Percentiles rank a stretch among this genome's conserved stretches.
These are phyloP conservation scores for Pholiota microspora DNA, from an alignment of 768 basidiomycete species.

Conservation along the genomic window DNA sequence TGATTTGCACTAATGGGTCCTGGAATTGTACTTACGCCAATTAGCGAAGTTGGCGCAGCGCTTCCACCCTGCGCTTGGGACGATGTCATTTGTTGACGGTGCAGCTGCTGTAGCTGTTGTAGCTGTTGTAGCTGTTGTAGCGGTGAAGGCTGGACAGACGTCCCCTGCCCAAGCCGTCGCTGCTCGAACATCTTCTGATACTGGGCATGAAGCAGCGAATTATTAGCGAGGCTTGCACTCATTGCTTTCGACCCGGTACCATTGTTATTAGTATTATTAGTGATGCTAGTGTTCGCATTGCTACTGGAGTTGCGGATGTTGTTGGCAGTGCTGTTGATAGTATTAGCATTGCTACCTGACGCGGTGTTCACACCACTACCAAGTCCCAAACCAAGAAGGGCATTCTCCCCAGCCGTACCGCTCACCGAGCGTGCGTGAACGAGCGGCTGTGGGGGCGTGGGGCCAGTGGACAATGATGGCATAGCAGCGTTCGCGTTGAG, in stretches of 20 bases:
- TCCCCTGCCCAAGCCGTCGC: slow-evolving; percentile 20
- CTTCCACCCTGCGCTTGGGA: too few relatives aligned
- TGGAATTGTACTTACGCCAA: too few relatives aligned
- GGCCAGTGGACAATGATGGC: neutral
- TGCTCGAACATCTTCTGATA: slow-evolving; percentile 50
- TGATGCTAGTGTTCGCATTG: too few relatives aligned
- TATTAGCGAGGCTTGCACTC: neutral
- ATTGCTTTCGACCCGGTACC: too few relatives aligned
- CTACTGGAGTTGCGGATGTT: neutral
- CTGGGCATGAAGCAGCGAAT: slow-evolving; percentile 30
- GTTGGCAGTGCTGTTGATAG: neutral
- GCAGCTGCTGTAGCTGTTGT: too few relatives aligned
- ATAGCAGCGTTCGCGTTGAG: neutral
- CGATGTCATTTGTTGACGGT: too few relatives aligned
- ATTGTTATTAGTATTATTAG: too few relatives aligned
- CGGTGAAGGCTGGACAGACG: neutral
- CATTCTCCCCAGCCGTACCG: neutral
- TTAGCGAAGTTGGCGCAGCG: too few relatives aligned
- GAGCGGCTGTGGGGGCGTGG: neutral
- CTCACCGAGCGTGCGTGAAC: neutral
- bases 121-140: neutral
- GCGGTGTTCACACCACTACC: neutral
- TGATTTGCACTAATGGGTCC: too few relatives aligned
- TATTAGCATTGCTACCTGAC: neutral
- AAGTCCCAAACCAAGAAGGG: neutral